These are phyloP conservation scores for Aspergillus bridgeri DNA, from an alignment of 495 filamentous ascomycete genomes.

Conservation along the genomic window DNA sequence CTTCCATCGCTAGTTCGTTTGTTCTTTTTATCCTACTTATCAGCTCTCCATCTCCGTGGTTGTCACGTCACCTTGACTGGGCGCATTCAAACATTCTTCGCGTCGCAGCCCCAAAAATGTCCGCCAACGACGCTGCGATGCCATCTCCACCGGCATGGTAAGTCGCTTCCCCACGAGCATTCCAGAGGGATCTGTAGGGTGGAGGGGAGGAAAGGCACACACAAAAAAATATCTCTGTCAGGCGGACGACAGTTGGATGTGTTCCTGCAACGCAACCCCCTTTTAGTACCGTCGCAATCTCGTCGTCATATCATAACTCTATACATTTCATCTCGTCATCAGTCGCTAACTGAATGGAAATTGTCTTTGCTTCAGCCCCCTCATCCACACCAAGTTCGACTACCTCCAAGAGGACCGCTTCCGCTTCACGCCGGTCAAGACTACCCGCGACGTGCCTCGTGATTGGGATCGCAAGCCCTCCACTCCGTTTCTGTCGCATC, in stretches of 20 bases:
- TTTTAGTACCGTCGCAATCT: neutral
- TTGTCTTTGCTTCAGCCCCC: neutral
- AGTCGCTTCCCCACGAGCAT: neutral
- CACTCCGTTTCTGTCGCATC: conserved; percentile 44
- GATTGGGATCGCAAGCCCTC: conserved; percentile 55
- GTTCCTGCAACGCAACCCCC: neutral
- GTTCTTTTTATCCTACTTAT: neutral
- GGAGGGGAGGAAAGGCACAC: neutral
- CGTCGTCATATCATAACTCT: neutral
- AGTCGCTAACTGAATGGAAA: conserved; percentile 2
- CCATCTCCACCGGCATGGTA: conserved; percentile 1
- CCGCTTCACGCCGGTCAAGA: conserved; percentile 38
- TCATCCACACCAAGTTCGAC: neutral
- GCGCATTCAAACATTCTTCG: conserved; percentile 6
- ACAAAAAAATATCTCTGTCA: neutral
- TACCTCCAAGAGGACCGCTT: conserved; percentile 24
- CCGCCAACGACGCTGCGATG: conserved; percentile 5
- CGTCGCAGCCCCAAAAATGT: conserved; percentile 2
- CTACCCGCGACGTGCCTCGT: conserved; percentile 34
- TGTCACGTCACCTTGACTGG: conserved; percentile 1
- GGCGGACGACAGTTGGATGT: neutral
- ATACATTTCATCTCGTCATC: neutral
- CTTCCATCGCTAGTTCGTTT: neutral
- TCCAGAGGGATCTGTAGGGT: neutral
- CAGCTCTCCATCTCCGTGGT: neutral